Conservation (phyloP, 1,139 yeast genomes). For the Arxiozyma telluris region DNA sequence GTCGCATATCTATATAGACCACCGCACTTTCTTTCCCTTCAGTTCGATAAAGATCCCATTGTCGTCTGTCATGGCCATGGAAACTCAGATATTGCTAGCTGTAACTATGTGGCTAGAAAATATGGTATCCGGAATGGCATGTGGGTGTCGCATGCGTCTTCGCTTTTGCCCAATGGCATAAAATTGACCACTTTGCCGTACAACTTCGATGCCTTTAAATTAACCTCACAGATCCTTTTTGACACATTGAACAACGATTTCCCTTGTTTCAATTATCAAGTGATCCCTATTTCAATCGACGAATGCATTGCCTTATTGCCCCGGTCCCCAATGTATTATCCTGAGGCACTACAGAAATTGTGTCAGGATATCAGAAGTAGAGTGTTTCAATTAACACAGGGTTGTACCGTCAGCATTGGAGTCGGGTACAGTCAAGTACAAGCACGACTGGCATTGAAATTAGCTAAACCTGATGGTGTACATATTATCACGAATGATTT, state of each 20-base stretch:
- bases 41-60: conserved; percentile 49
- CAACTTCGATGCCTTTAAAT: conserved; percentile 67
- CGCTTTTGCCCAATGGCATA: conserved; percentile 44
- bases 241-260: conserved; percentile 29
- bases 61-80: conserved; percentile 79
- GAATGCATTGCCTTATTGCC: conserved; percentile 66
- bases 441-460: conserved; percentile 66
- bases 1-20: conserved; percentile 56
- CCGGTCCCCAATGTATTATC: conserved; percentile 5
- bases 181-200: conserved; percentile 53
- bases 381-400: conserved; percentile 40
- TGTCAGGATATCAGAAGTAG: conserved; percentile 35
- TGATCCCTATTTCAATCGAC: conserved; percentile 83
- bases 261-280: conserved; percentile 34
- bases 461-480: conserved; percentile 76
- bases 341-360: conserved; percentile 12
- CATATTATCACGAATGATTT: conserved; percentile 30
- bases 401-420: conserved; percentile 73
- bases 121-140: conserved; percentile 76
- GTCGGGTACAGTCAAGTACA: conserved; percentile 59
- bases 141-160: conserved; percentile 69
- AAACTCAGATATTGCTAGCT: conserved; percentile 70
- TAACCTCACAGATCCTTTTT: conserved; percentile 48
- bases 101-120: conserved; percentile 75
- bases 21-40: neutral